Base-by-base conservation (phyloP, 2,329 filamentous ascomycete species). In the Cercospora sp. region DNA sequence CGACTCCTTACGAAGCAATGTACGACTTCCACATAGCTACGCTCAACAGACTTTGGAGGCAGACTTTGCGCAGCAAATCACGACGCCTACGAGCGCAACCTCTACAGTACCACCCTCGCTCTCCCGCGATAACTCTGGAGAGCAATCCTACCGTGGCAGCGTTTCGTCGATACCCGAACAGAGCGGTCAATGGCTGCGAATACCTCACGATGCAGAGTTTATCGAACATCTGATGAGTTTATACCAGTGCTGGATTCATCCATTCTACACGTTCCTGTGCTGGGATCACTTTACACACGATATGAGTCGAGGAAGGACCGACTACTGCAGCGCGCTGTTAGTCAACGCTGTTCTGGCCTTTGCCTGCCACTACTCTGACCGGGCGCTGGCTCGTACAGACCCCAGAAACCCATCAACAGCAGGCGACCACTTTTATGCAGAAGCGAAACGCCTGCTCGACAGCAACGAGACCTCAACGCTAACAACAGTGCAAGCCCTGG, bases 391-490 rank as follows among this genome's bases (percentile, higher is more conserved):
- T 10, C 86, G 89, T 45, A 86, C 84, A n/a, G 84, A 89, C 66
- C 85, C 87, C 0, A 80, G 83, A 71, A 86, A 91, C 73, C 84
- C 88, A 2, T 85, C 86, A 66, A 88, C 89, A 0, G 89, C 90
- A 0, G 90, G 91, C 4, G 88, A 92, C 69, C 87, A 91, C 75
- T 93, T 92, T 79, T 93, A 92, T 77, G 86, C 87, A 63, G 90
- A 93, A 76, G 85, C 87, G 7, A 83, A 86, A 68, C 82, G 88
- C 9, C 81, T 92, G 0, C 83, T 91, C 31, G 81, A 85, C 65
- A 80, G 86, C 64, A 77, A 79, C 45, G 81, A 91, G 67, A 86
- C 87, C 63, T 86, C 91, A 69, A 85, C 78, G 6, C 79, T 93
- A 31, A 91, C 90, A 2, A 92, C 89, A 4, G 89, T 91, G 55